phyloP scores from a whole-genome alignment of 768 basidiomycete genomes.

The Rhizopogon rudus region DNA sequence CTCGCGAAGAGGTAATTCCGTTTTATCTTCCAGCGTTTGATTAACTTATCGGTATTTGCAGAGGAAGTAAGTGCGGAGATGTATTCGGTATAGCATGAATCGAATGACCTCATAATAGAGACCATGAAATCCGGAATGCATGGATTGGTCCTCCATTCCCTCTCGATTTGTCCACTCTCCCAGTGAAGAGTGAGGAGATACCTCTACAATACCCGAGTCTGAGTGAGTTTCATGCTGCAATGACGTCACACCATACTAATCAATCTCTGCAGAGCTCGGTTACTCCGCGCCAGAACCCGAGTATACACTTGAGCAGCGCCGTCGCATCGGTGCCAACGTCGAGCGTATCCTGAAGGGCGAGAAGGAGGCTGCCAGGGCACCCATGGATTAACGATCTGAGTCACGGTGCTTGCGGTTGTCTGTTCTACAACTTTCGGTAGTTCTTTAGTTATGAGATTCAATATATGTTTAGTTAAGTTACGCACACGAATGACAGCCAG shows the following conservation, averaged over 20 bases:
- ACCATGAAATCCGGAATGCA: slow-evolving; percentile 63
- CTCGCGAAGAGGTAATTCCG: slow-evolving; percentile 52
- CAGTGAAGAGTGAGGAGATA: slow-evolving; percentile 44
- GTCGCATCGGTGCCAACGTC: slow-evolving; percentile 53
- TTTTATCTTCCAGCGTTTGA: not conserved
- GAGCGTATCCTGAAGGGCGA: slow-evolving; percentile 56
- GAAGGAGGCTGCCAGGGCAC: slow-evolving; percentile 66
- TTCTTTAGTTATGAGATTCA: not conserved
- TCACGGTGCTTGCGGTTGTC: not conserved
- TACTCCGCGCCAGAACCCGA: slow-evolving; percentile 52
- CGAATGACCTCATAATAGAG: slow-evolving; percentile 38
- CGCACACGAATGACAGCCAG: too few relatives aligned
- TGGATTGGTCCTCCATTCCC: slow-evolving; percentile 75
- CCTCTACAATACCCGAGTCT: slow-evolving; percentile 66
- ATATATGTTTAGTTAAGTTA: too few relatives aligned
- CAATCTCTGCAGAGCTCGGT: slow-evolving; percentile 47
- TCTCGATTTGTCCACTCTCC: slow-evolving; percentile 55
- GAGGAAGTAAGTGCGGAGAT: slow-evolving; percentile 41
- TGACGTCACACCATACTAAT: slow-evolving; percentile 2
- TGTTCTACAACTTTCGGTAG: not conserved
- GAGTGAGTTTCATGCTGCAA: slow-evolving; percentile 36
- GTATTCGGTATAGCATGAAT: not conserved
- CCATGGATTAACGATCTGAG: slow-evolving; percentile 21
- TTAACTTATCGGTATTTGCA: slow-evolving; percentile 15
- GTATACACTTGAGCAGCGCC: slow-evolving; percentile 56